Evolutionary conservation across 2,329 filamentous ascomycete genomes (phyloP).

Genomic region (Hypoxylon sp.): DNA sequence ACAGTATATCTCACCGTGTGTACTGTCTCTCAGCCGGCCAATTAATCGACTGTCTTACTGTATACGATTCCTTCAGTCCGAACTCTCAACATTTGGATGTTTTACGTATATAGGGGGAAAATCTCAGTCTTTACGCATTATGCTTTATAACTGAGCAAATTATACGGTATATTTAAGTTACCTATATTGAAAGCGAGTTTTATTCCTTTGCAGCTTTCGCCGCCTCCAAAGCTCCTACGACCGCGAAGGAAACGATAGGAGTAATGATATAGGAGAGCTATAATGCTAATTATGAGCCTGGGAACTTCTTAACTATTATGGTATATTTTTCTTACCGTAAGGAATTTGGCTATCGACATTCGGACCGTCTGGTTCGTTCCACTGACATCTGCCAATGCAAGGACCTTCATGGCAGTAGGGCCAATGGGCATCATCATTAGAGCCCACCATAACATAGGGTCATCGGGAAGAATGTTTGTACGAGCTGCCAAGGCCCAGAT

Average conservation of each 20-base stretch:
- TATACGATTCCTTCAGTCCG: too few relatives aligned
- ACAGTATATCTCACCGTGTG: slow-evolving; percentile 12
- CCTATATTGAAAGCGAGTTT: not conserved
- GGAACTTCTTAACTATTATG: not conserved
- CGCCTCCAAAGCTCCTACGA: slow-evolving; percentile 41
- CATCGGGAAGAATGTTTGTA: slow-evolving; percentile 60
- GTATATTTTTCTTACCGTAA: slow-evolving; percentile 34
- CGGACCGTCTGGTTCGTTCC: slow-evolving; percentile 36
- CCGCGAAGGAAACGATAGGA: slow-evolving; percentile 42
- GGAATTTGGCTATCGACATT: slow-evolving; percentile 44
- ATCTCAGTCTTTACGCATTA: too few relatives aligned
- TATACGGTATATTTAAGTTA: not conserved
- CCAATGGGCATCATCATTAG: slow-evolving; percentile 72
- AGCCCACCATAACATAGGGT: slow-evolving; percentile 70
- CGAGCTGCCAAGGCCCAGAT: slow-evolving; percentile 63
- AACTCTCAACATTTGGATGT: too few relatives aligned
- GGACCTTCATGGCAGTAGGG: slow-evolving; percentile 66
- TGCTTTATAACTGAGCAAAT: not conserved
- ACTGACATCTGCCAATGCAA: slow-evolving; percentile 61
- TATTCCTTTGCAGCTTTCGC: slow-evolving; percentile 38
- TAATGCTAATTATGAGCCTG: slow-evolving; percentile 18
- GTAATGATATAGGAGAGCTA: slow-evolving; percentile 44
- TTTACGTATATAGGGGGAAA: too few relatives aligned
- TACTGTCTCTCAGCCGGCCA: not conserved
- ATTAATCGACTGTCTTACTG: not conserved